Percentiles rank a stretch among this genome's conserved stretches.
phyloP scores from a whole-genome alignment of 2,329 filamentous ascomycete genomes.

The Hypoxylon sp. region DNA sequence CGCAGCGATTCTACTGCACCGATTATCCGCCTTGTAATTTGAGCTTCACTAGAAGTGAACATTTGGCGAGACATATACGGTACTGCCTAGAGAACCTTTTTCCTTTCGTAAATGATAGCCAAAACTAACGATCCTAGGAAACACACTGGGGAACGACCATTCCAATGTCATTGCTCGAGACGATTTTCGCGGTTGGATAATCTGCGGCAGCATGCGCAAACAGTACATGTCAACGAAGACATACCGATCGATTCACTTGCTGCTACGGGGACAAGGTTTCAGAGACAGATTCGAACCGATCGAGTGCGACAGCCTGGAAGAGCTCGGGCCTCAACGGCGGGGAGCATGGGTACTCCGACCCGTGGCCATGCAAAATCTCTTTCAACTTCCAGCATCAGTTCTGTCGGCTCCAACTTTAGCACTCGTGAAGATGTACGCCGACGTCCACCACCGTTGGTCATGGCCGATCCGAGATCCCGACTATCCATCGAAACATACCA shows the following conservation, averaged over 20 bases:
- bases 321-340: slow-evolving; percentile 78
- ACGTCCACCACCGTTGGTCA: slow-evolving; percentile 82
- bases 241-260: slow-evolving; percentile 94
- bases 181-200: slow-evolving; percentile 96
- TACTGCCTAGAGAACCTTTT: slow-evolving; percentile 51
- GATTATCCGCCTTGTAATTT: slow-evolving; percentile 93
- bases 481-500: slow-evolving; percentile 74
- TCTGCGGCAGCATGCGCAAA: slow-evolving; percentile 94
- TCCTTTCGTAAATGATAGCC: slow-evolving; percentile 13
- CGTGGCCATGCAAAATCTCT: slow-evolving; percentile 86
- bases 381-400: slow-evolving; percentile 85
- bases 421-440: slow-evolving; percentile 72
- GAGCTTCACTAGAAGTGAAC: slow-evolving; percentile 95
- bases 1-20: slow-evolving; percentile 94
- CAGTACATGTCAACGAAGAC: slow-evolving; percentile 96
- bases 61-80: slow-evolving; percentile 93
- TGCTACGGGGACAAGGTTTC: slow-evolving; percentile 89
- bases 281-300: slow-evolving; percentile 90
- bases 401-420: slow-evolving; percentile 72
- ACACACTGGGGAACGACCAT: slow-evolving; percentile 96
- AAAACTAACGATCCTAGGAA: slow-evolving; percentile 66
- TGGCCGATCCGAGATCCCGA: slow-evolving; percentile 76
- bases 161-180: slow-evolving; percentile 93
- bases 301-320: slow-evolving; percentile 78
- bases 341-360: slow-evolving; percentile 74